phyloP scores from a whole-genome alignment of 106 monocot genomes.

The Phalaenopsis aphrodite region DNA sequence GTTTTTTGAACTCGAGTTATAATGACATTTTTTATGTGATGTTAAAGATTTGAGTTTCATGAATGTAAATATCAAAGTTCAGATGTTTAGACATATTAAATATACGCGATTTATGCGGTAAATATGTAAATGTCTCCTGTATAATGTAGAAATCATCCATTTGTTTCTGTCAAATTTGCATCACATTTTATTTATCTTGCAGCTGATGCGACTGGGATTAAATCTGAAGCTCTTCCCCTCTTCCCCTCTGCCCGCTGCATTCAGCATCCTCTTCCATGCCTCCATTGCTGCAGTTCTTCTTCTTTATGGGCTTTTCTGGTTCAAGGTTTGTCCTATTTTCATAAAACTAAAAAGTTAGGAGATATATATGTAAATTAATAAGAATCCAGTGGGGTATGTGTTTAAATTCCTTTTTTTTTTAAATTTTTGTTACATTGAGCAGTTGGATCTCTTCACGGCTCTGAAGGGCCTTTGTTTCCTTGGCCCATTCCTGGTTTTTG shows the following conservation, averaged over 20 bases:
- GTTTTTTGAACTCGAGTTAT: too few species aligned
- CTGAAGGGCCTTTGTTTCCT: conserved; percentile 66
- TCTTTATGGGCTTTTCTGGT: conserved; percentile 85
- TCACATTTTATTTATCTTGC: conserved; percentile 12
- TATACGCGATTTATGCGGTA: too few species aligned
- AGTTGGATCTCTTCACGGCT: conserved; percentile 93
- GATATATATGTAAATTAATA: too few species aligned
- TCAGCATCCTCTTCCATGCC: conserved; percentile 70
- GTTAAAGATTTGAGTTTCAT: too few species aligned
- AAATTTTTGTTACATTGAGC: not conserved
- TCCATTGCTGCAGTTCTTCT: conserved; percentile 77
- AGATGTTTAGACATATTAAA: too few species aligned
- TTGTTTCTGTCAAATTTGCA: not conserved
- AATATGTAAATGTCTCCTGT: too few species aligned
- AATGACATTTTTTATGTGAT: too few species aligned
- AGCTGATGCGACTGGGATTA: conserved; percentile 60
- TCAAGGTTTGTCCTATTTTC: conserved; percentile 44
- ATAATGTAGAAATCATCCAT: not conserved
- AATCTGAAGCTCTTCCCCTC: conserved; percentile 81
- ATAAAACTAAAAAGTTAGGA: too few species aligned
- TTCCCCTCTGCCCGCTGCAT: conserved; percentile 41
- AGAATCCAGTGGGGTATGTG: too few species aligned
- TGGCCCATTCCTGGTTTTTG: conserved; percentile 60
- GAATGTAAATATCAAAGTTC: too few species aligned
- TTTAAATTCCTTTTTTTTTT: not conserved